A percentile compares a stretch with the other conserved stretches of the same genome.
Conservation (phyloP, 1,139 yeast genomes). For the Hemisphaericaspora subhashii region DNA sequence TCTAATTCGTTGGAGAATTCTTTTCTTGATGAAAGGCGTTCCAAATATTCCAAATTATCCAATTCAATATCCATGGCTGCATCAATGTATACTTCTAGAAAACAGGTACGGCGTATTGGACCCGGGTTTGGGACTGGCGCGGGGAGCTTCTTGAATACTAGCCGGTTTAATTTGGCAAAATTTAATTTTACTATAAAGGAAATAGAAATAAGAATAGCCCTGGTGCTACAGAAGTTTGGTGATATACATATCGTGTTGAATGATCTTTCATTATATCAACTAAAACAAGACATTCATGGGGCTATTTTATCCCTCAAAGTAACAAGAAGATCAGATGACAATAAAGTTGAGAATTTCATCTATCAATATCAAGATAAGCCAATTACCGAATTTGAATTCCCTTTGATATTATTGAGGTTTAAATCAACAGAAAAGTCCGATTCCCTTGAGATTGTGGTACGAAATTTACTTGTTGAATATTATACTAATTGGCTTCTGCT, state of each 20-base stretch:
- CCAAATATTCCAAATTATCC: constrained; percentile 6
- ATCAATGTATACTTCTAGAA: constrained; percentile 5
- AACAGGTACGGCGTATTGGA: constrained; percentile 3
- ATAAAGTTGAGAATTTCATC: constrained; percentile 28
- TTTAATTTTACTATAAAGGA: constrained; percentile 26
- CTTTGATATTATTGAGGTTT: constrained; percentile 24
- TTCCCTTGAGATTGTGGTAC: constrained; percentile 37
- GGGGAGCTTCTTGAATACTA: constrained; percentile 3
- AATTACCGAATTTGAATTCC: constrained; percentile 14
- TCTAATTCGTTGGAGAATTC: constrained; percentile 19
- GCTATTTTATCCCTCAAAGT: constrained; percentile 23
- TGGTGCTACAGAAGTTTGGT: constrained; percentile 47
- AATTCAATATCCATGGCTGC: constrained; percentile 7
- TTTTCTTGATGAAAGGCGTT: constrained; percentile 9
- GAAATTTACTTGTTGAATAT: constrained; percentile 49
- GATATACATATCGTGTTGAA: constrained; percentile 27
- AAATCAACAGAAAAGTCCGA: constrained; percentile 21
- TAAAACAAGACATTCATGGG: constrained; percentile 33
- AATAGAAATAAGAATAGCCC: constrained; percentile 24
- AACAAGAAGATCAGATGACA: constrained; percentile 20
- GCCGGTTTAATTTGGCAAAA: constrained; percentile 14
- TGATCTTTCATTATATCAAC: constrained; percentile 29
- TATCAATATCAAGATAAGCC: constrained; percentile 26
- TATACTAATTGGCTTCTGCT: constrained; percentile 55
- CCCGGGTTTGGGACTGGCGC: constrained; percentile 11